Percentiles rank a stretch among this genome's conserved stretches.
Conservation (phyloP, 208 protist genomes). For the Lotmaria passim region DNA sequence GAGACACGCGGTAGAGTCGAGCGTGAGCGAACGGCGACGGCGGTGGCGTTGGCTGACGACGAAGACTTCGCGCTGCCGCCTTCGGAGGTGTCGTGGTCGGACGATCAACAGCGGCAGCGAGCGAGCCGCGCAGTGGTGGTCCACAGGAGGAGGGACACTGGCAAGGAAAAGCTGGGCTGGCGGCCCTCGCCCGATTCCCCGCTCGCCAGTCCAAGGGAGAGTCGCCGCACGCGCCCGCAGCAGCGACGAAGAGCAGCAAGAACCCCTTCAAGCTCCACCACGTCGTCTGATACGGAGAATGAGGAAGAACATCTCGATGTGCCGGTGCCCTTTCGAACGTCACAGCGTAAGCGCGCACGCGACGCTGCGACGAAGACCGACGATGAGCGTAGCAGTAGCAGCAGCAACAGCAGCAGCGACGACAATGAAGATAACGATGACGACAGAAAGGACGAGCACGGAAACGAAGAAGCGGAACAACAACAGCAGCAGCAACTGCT, state of each 20-base stretch:
- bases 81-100: slow-evolving; percentile 16
- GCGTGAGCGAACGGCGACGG: neutral
- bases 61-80: slow-evolving; percentile 25
- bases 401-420: slow-evolving; percentile 2
- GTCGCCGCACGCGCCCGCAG: neutral
- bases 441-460: neutral
- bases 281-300: neutral
- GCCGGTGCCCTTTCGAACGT: neutral
- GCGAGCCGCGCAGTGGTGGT: neutral
- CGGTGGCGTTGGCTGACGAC: slow-evolving; percentile 12
- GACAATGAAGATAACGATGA: neutral
- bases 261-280: neutral
- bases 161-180: neutral
- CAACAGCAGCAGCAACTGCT: neutral
- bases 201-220: neutral
- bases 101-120: neutral
- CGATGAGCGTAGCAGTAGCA: slow-evolving; percentile 5
- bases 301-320: neutral
- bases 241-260: neutral
- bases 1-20: neutral
- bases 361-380: neutral
- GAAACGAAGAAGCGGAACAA: neutral
- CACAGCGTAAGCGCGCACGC: slow-evolving; percentile 5
- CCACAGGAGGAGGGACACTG: neutral
- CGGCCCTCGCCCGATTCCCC: neutral